Base-by-base conservation (phyloP, 2,329 filamentous ascomycete species). In the Pseudocercospora vitis region DNA sequence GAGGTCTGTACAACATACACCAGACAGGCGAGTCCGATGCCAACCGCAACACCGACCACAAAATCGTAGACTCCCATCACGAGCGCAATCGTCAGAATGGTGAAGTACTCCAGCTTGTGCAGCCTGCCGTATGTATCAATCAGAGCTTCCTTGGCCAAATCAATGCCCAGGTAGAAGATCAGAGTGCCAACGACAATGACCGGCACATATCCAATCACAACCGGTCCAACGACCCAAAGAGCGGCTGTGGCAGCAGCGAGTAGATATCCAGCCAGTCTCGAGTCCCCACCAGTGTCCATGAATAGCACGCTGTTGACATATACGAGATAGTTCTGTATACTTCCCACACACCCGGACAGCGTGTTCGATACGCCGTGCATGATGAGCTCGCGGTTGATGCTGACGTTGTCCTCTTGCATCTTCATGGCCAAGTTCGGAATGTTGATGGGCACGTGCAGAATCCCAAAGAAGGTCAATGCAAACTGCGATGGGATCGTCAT, bases 31-130 rank as follows among this genome's bases (percentile, higher is more conserved):
- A 99, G 78, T 1, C 95, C 79, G 50, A 99, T 95, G 3, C 94
- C 94, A 24, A 96, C 82, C 8, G 94, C 85, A 39, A 99, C 96
- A 16, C 94, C 94, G 23, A 91, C 84, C 3, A 99, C 94, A 68
- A 99, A 99, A 71, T 99, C 94, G 73, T 95, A 92, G 7, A 91
- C 84, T 1, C 94, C 94, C 94, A 99, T 99, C 32, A 95, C 89
- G 16, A 96, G 76, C 1, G 96, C 91, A 60, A 97, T 97, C 31
- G 85, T 84, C 52, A 96, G 76, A 40, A 96, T 85, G 5, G 94
- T 99, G 28, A 94, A 69, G 70, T 96, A 99, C 68, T 99, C 94
- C 9, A 92, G 82, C 48, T 81, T 76, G 69, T 95, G 89, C 31
- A 97, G 78, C 71, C 94, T 95, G 59, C 91, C 91, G 69, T 89